Evolutionary conservation across 2,329 filamentous ascomycete genomes (phyloP), one percentile per base, ranked within the genome.

Genomic region (Xylaria sp.): DNA sequence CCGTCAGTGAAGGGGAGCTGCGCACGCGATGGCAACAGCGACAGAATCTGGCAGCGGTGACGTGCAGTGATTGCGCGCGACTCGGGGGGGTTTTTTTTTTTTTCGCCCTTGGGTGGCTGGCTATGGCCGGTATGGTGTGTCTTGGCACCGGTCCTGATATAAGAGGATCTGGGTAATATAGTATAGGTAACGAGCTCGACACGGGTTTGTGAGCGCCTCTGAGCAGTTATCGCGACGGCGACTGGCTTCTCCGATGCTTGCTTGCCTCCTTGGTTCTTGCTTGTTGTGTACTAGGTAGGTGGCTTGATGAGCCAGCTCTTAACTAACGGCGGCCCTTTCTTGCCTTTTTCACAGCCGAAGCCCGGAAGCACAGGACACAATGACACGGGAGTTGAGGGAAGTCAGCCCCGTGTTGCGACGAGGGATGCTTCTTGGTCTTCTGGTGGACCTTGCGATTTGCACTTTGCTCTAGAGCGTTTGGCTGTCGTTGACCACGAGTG

Each of bases 11-110:
- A 59, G 52, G 62, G 70, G 58, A 57, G 33, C 33, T 60, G 65
- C 49, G 64, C 62, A 62, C 55, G 62, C 62, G 62, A 71, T 60
- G 64, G 61, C 64, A 31, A 64, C 68, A 41, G 52, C 58, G 66
- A 68, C 64, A 61, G 64, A 68, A 65, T 67, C 66, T 70, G 64
- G 61, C 52, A 36, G 66, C 62, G 68, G 70, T 73, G 72, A 74
- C 70, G 71, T 72, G 73, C 72, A 73, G 57, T 51, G 39, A 39
- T 39, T 31, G 63, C 49, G 62, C 65, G 51, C 68, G 67, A 71
- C 64, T n/a, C n/a, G n/a, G n/a, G n/a, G n/a, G n/a, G n/a, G n/a
- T n/a, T n/a, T n/a, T n/a, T 71, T 59, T 64, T 60, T 62, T 36
- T 36, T 36, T 8, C 8, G 33, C 51, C 59, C 54, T 13, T 20